phyloP scores from a whole-genome alignment of 305 asterid genomes.

The Rubia occidens region DNA sequence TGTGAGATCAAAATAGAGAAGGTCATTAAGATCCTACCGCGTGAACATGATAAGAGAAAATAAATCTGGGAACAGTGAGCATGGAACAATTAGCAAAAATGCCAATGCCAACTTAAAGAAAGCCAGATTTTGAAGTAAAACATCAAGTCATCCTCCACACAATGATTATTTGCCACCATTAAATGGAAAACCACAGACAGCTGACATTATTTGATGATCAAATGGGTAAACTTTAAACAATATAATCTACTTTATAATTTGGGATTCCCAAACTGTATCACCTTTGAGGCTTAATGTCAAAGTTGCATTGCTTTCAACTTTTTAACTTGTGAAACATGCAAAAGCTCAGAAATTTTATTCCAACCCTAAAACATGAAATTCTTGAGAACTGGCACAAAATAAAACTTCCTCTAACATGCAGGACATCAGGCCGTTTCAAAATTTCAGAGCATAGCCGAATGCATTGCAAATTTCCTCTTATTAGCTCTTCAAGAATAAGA shows the following conservation, averaged over 20 bases:
- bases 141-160: conserved; percentile 1
- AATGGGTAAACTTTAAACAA: background rate
- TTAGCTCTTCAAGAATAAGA: background rate
- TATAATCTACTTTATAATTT: no score
- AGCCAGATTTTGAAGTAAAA: background rate
- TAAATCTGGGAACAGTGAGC: background rate
- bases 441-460: background rate
- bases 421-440: background rate
- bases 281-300: background rate
- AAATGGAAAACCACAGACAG: background rate
- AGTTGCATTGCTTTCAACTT: conserved; percentile 1
- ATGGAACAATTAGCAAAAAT: background rate
- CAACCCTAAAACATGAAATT: background rate
- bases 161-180: background rate
- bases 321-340: background rate
- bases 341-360: background rate
- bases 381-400: conserved; percentile 1
- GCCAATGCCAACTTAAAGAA: no score
- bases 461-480: background rate
- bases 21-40: conserved; percentile 16
- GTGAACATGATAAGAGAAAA: background rate
- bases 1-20: conserved; percentile 24
- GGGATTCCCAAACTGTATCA: no score
- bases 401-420: background rate
- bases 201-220: background rate